Percentiles rank a stretch among this genome's conserved stretches.
phyloP scores from a whole-genome alignment of 129 eudicot species.

The Arctium lappa region DNA sequence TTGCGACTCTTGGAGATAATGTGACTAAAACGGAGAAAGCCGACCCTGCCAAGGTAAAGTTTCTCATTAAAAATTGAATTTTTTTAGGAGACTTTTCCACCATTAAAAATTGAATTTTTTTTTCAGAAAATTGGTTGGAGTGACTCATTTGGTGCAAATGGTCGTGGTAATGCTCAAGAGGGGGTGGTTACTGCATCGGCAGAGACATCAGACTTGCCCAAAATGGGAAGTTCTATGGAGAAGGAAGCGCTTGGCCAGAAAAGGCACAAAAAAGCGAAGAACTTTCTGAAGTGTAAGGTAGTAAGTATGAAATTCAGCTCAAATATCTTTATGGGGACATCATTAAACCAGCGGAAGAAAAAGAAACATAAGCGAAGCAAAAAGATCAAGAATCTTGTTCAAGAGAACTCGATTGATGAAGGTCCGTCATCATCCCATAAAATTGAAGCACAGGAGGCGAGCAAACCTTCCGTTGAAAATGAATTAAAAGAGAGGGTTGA shows the following conservation, averaged over 20 bases:
- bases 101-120: not conserved
- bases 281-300: slow-evolving; percentile 30
- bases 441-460: slow-evolving; percentile 23
- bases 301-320: slow-evolving; percentile 52
- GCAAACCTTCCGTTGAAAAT: slow-evolving; percentile 14
- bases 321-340: slow-evolving; percentile 45
- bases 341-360: slow-evolving; percentile 47
- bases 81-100: not conserved
- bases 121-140: slow-evolving; percentile 16
- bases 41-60: slow-evolving; percentile 17
- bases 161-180: slow-evolving; percentile 12
- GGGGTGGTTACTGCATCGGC: slow-evolving; percentile 1
- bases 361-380: slow-evolving; percentile 42
- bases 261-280: slow-evolving; percentile 25
- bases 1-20: not conserved
- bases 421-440: slow-evolving; percentile 47
- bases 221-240: not conserved
- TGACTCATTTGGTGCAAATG: slow-evolving; percentile 4
- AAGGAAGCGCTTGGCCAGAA: slow-evolving; percentile 24
- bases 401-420: slow-evolving; percentile 25
- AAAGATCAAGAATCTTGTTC: slow-evolving; percentile 22
- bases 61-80: not conserved
- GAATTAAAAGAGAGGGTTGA: slow-evolving; percentile 40
- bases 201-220: slow-evolving; percentile 15
- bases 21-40: slow-evolving; percentile 1